Evolutionary conservation across 352 stramenopile species (phyloP), one percentile per base, ranked within the genome.

Genomic region (Globisporangium polare): DNA sequence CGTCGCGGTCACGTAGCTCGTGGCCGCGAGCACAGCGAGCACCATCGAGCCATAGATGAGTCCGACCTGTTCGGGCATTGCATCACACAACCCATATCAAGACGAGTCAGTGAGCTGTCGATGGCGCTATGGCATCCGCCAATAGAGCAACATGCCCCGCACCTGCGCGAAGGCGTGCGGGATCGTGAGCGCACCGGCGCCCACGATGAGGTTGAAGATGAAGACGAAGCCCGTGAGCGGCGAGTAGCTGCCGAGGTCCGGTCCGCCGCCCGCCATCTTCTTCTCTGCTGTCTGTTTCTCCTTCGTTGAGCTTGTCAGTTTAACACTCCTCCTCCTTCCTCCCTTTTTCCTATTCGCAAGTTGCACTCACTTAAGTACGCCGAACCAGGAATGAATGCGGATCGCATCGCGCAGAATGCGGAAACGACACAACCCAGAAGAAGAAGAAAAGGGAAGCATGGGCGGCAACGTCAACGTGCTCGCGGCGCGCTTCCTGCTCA

Each of bases 191-290:
- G 85, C 87, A 37, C 87, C 87, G 31, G 87, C 86, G 52, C 85
- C 87, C 29, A 95, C 87, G 62, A 95, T 94, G 64, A 94, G 85
- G 72, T 95, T 95, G 72, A 95, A 94, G 71, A 95, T 89, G 74
- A 95, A 95, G n/a, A 95, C 75, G 63, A 95, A 95, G 72, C 85
- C 87, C 65, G 87, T 95, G 52, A 88, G 69, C 63, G 85, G 84
- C 67, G 86, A 92, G 72, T 95, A 95, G 72, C 78, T 90, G 17
- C 83, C 80, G 53, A 79, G 77, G 60, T 53, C 73, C 6, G 66
- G 71, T 54, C 73, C 75, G n/a, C 61, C 65, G 61, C 77, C 74
- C 31, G 75, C 75, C 83, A 90, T 92, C 31, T 17, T 65, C n/a
- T n/a, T n/a, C n/a, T n/a, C n/a, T 20, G 53, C 35, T 53, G 9